A percentile compares a stretch with the other conserved stretches of the same genome.
Conservation (phyloP, 345 rosid species). For the Populus ilicifolia region DNA sequence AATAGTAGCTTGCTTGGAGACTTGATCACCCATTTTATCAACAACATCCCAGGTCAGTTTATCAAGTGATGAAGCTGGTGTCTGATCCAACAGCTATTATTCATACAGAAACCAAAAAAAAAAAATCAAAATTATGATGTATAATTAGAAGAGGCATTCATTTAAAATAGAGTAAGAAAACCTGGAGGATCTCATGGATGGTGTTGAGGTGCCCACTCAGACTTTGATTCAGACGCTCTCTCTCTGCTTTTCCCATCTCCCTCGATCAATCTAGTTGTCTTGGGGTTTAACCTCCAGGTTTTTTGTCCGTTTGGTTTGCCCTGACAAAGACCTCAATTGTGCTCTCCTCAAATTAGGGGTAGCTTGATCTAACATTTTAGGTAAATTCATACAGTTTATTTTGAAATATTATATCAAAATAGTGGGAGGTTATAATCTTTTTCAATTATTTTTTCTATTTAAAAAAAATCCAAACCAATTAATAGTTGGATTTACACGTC, state of each 20-base stretch:
- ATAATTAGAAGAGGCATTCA: background rate
- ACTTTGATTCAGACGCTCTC: conserved; percentile 44
- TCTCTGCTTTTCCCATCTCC: conserved; percentile 57
- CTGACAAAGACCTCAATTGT: too few species aligned
- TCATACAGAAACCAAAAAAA: background rate
- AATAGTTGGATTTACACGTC: too few species aligned
- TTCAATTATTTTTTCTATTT: too few species aligned
- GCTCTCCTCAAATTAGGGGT: too few species aligned
- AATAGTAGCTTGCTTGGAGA: conserved; percentile 81
- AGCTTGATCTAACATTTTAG: too few species aligned
- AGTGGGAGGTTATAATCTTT: too few species aligned
- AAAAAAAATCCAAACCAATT: too few species aligned
- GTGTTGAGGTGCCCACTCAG: conserved; percentile 53
- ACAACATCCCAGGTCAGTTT: conserved; percentile 69
- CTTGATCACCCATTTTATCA: conserved; percentile 68
- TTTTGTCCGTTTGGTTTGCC: background rate
- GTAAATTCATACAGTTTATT: too few species aligned
- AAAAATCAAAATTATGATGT: background rate
- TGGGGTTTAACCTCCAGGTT: background rate
- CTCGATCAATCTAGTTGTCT: background rate
- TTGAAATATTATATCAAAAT: too few species aligned
- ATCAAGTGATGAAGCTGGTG: conserved; percentile 43
- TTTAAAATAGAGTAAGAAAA: conserved; percentile 1
- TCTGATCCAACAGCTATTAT: conserved; percentile 48
- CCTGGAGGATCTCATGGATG: conserved; percentile 82